These are phyloP conservation scores for Solanum chacoense DNA, from an alignment of 305 asterid species.

Conservation along the genomic window DNA sequence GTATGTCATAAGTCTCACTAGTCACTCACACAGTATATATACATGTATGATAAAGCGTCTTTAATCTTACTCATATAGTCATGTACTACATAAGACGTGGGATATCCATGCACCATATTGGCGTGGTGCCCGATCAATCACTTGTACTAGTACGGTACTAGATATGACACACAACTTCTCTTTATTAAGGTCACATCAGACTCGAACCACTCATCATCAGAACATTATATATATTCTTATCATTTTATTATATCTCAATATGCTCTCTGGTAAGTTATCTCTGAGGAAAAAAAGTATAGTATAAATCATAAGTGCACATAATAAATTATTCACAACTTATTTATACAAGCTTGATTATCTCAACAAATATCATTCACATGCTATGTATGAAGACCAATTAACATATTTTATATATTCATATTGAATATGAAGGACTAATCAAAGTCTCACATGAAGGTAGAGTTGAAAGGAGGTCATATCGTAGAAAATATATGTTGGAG, in stretches of 20 bases:
- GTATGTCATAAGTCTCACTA: not conserved
- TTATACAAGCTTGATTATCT: not conserved
- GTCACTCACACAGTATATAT: not conserved
- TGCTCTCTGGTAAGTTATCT: not conserved
- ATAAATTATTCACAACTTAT: not conserved
- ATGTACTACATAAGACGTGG: not conserved
- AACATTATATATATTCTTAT: no score
- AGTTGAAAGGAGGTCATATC: not conserved
- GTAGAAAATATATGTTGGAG: not conserved
- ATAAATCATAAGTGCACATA: not conserved
- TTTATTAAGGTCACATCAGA: not conserved
- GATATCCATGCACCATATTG: not conserved
- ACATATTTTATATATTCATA: not conserved
- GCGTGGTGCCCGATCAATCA: not conserved
- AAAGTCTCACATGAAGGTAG: not conserved
- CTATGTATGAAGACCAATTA: not conserved
- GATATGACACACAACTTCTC: not conserved
- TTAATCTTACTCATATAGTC: not conserved
- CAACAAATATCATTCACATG: not conserved
- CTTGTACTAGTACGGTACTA: not conserved
- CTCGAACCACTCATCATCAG: not conserved
- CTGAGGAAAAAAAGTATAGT: not conserved
- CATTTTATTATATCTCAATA: not conserved
- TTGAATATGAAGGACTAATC: not conserved
- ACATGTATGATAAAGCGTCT: not conserved